Base-by-base conservation (phyloP, 176 grass and related monocot genomes). In the Pharus latifolius region DNA sequence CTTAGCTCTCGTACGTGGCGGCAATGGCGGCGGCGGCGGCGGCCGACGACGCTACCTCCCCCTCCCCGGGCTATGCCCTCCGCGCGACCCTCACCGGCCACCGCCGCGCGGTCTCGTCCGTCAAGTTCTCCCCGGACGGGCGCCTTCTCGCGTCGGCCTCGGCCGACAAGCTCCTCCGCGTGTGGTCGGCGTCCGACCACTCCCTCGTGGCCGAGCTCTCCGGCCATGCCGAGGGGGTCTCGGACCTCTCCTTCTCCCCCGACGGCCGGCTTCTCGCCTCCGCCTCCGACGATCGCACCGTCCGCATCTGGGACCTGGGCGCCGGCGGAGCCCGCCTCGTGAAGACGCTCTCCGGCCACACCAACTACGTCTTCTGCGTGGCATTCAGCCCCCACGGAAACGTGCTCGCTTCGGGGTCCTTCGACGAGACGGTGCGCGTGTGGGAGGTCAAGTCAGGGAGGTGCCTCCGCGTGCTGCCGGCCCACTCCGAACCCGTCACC, bases 361-460 rank as follows among this genome's bases (percentile, higher is more conserved):
- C 93, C 64, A 96, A 96, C 84, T 96, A 96, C 76, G 93, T 79
- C 64, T 92, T 92, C 65, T 96, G 93, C 71, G 82, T 91, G 50
- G 50, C 89, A 69, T 96, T 96, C 86, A 92, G 82, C 54, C 93
- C 93, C 42, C 88, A 92, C 49, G 88, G 88, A 6, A 89, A 96
- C 65, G 72, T 96, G 13, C 75, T 96, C 47, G 89, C 89, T 48
- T 96, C 93, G 3, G 93, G 89, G 0, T 96, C 93, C 69, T 96
- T 92, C 61, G 93, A 96, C 22, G 93, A 96, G 77, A 96, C 88
- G 7, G 93, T 96, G 7, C 82, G 93, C 25, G 89, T 96, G 22
- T 96, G 93, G 93, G 93, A 96, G 73, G 93, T 89, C 54, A 72
- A 54, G 73, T 96, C 89, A 3, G 93, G 93, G 25, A 79, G 73